Evolutionary conservation across 78 protist species (phyloP).

Genomic region (Protostelium mycophagum): DNA sequence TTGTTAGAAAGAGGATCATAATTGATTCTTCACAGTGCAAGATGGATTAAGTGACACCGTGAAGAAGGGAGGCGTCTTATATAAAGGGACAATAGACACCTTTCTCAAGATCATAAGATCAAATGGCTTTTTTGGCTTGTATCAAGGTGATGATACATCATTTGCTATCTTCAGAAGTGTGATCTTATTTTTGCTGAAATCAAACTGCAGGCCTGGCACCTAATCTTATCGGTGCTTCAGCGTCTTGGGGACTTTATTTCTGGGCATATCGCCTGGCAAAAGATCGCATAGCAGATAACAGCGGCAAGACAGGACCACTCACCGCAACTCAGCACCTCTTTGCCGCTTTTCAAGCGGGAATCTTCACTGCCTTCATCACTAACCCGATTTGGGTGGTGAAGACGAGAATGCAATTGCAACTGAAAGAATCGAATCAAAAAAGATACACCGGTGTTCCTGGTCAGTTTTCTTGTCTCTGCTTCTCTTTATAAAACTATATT

Average conservation of each 20-base stretch:
- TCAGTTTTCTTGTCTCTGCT: too few relatives aligned
- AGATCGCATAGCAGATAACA: background rate
- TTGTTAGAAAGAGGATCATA: background rate
- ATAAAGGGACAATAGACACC: background rate
- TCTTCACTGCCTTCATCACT: conserved; percentile 2
- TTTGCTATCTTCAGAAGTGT: background rate
- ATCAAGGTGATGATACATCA: conserved; percentile 5
- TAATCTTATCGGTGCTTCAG: conserved; percentile 7
- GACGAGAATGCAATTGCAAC: conserved; percentile 25
- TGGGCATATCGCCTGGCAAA: background rate
- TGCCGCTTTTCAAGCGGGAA: conserved; percentile 2
- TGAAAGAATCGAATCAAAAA: background rate
- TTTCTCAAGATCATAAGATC: background rate
- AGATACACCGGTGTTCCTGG: background rate
- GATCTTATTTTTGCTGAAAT: too few relatives aligned
- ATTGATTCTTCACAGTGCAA: background rate
- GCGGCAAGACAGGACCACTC: background rate
- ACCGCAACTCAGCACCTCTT: background rate
- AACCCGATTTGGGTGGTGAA: conserved; percentile 54
- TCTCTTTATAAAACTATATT: background rate
- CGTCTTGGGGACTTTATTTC: conserved; percentile 6
- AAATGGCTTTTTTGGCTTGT: conserved; percentile 21
- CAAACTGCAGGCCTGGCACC: conserved; percentile 11
- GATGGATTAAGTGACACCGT: background rate
- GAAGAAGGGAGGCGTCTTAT: background rate